phyloP scores from a whole-genome alignment of 345 rosid genomes.

The Eucalyptus curtisii region DNA sequence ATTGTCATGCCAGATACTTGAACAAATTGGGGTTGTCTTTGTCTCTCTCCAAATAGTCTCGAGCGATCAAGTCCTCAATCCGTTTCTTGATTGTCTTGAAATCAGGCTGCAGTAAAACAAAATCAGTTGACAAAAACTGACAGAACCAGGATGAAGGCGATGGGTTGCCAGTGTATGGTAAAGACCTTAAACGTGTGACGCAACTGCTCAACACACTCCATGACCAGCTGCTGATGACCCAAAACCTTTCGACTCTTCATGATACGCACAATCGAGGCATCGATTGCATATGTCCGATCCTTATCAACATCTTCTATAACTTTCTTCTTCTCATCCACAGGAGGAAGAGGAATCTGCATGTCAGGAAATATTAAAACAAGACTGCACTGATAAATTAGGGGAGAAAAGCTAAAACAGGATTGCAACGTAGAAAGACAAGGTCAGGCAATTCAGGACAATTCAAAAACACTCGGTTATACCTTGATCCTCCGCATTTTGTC shows the following conservation, averaged over 20 bases:
- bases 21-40: slow-evolving; percentile 54
- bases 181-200: slow-evolving; percentile 90
- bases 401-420: background rate
- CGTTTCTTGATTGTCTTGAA: slow-evolving; percentile 90
- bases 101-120: slow-evolving; percentile 61
- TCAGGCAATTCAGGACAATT: background rate
- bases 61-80: slow-evolving; percentile 82
- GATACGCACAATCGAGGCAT: slow-evolving; percentile 94
- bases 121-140: background rate
- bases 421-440: background rate
- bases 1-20: slow-evolving; percentile 53
- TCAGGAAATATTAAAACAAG: background rate
- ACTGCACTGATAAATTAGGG: background rate
- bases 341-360: slow-evolving; percentile 83
- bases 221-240: slow-evolving; percentile 74
- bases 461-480: slow-evolving; percentile 7
- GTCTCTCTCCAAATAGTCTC: slow-evolving; percentile 91
- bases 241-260: slow-evolving; percentile 88
- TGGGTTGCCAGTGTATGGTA: no score
- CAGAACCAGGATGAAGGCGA: background rate
- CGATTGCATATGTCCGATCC: slow-evolving; percentile 81
- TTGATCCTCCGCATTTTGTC: slow-evolving; percentile 89
- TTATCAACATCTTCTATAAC: slow-evolving; percentile 87
- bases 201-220: slow-evolving; percentile 85
- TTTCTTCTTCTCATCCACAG: slow-evolving; percentile 84